Evolutionary conservation across 805 yeast species (phyloP).

Genomic region (Starmerella davenportii): DNA sequence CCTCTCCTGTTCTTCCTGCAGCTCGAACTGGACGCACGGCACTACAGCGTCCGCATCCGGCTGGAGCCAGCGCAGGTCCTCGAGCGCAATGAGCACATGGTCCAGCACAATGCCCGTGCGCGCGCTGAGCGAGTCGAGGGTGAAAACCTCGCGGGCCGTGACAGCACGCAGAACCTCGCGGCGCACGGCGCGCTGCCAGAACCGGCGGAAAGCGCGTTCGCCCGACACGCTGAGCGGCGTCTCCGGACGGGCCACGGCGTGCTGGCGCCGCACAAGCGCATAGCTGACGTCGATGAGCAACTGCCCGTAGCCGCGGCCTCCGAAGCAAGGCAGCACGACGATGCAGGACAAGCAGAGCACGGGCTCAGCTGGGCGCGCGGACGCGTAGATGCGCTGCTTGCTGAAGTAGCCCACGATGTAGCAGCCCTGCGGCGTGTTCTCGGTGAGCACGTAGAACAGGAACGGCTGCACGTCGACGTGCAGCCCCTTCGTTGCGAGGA

Average conservation of each 20-base stretch:
- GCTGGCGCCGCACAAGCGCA: slow-evolving; percentile 54
- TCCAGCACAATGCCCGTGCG: slow-evolving; percentile 73
- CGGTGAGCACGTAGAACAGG: slow-evolving; percentile 63
- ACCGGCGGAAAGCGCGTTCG: slow-evolving; percentile 62
- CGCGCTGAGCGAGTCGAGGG: slow-evolving; percentile 28
- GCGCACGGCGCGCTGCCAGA: slow-evolving; percentile 61
- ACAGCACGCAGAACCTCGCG: slow-evolving; percentile 24
- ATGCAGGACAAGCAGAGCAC: slow-evolving; percentile 81
- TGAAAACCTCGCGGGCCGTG: not conserved
- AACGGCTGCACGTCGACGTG: slow-evolving; percentile 94
- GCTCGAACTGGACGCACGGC: no score
- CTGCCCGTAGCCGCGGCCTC: slow-evolving; percentile 77
- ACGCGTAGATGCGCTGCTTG: slow-evolving; percentile 39
- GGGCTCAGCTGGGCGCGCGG: slow-evolving; percentile 4
- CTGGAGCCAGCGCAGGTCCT: slow-evolving; percentile 53
- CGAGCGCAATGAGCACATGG: slow-evolving; percentile 76
- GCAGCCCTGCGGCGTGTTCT: slow-evolving; percentile 23
- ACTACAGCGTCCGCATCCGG: slow-evolving; percentile 20
- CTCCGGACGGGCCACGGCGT: slow-evolving; percentile 80
- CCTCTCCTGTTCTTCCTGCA: no score
- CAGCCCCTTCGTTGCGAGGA: slow-evolving; percentile 75
- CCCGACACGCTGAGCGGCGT: slow-evolving; percentile 85
- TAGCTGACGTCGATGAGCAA: slow-evolving; percentile 81
- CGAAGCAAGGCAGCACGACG: slow-evolving; percentile 71
- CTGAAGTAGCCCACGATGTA: slow-evolving; percentile 91